Base-by-base conservation (phyloP, 2,329 filamentous ascomycete species). In the Sporothrix protearum region DNA sequence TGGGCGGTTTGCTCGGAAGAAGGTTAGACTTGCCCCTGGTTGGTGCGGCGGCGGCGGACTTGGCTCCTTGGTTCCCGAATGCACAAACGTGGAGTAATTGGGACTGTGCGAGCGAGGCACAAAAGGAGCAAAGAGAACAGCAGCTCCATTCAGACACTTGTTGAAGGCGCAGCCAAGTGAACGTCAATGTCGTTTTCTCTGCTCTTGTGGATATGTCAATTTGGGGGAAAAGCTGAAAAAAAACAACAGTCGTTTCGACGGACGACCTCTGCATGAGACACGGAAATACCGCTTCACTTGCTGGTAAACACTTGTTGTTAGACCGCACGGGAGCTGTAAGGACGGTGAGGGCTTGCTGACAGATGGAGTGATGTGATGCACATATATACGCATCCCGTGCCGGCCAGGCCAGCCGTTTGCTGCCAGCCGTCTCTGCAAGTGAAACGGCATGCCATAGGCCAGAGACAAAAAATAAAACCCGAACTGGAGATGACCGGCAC, bases 21-120 rank as follows among this genome's bases (percentile, higher is more conserved):
- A 30, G 9, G 47, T 53, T 53, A n/a, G 64, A 25, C 42, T 36
- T 64, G 42, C 42, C 39, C 63, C 42, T 66, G 33, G 39, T 47
- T 10, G 39, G 25, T 45, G 63, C 63, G 63, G 63, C 63, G 61
- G 61, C 61, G 63, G 42, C 63, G 63, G 63, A 66, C 42, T 66
- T 47, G 63, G 39, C 49, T 66, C 63, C 63, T 47, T 66, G 39
- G 39, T 47, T 49, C 63, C 64, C 64, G 45, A 28, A 47, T 64
- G 61, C 61, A 64, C n/a, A 47, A 68, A 25, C 64, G 30, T 68
- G 30, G 45, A 68, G 64, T 14, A 22, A 36, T 68, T 45, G 64
- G 64, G 42, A 47, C 2, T 12, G 12, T 16, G 51, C 51, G 25
- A 55, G 25, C 22, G 30, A 19, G 61, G 28, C 28, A 14, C 39